Evolutionary conservation across 2,329 filamentous ascomycete genomes (phyloP).

Genomic region (Pyrenochaeta sp.): DNA sequence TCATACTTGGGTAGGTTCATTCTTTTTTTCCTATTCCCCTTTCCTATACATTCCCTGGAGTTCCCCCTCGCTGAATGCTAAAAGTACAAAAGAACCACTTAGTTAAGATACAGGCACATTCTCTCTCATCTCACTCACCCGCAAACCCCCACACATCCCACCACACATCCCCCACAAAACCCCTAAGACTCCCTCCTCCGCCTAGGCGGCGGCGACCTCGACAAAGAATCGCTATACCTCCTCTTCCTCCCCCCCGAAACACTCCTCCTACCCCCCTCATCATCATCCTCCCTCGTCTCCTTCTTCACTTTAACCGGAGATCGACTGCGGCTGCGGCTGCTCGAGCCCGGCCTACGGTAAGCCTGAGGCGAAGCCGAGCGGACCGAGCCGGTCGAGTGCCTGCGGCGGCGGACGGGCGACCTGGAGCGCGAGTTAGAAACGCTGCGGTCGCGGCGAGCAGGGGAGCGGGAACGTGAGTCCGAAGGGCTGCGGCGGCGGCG

Average conservation of each 20-base stretch:
- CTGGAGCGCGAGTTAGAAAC: conserved; percentile 12
- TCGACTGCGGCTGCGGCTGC: no score
- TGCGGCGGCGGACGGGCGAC: conserved; percentile 4
- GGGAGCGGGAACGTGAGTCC: conserved; percentile 20
- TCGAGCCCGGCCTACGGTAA: no score
- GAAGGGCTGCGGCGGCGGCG: conserved; percentile 24
- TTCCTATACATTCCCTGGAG: no score
- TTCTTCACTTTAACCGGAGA: no score
- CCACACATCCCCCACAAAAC: not conserved
- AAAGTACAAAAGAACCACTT: no score
- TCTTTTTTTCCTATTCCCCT: no score
- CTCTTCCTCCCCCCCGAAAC: conserved; percentile 13
- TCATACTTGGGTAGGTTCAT: no score
- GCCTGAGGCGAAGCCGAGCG: conserved; percentile 15
- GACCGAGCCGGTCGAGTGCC: not conserved
- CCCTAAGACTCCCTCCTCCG: conserved; percentile 20
- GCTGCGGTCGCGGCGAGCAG: conserved; percentile 16
- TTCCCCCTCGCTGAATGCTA: no score
- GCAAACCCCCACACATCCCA: no score
- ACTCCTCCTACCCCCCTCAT: conserved; percentile 9
- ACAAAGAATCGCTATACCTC: conserved; percentile 14
- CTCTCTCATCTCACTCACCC: no score
- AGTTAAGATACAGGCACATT: no score
- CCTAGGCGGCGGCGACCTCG: conserved; percentile 17
- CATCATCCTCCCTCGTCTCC: conserved; percentile 15